phyloP scores from a whole-genome alignment of 2,329 filamentous ascomycete species.

The Colletotrichum siamense region DNA sequence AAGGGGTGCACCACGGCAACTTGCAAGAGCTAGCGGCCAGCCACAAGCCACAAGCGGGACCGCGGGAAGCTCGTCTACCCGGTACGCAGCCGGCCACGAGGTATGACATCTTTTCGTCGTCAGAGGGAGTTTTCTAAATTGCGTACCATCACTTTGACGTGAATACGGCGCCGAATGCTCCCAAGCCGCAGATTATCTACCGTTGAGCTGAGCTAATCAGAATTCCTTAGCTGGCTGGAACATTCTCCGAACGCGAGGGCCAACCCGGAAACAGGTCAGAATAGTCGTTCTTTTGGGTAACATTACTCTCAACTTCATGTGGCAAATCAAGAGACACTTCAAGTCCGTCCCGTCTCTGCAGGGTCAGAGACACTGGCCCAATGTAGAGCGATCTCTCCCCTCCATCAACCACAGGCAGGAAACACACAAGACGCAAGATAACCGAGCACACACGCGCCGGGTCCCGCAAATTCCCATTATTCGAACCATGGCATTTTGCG shows the following conservation, averaged over 20 bases:
- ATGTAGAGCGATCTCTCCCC: background rate
- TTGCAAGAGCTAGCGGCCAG: background rate
- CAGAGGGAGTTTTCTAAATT: background rate
- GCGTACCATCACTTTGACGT: background rate
- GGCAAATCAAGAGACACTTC: background rate
- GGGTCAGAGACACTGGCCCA: background rate
- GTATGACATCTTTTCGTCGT: conserved; percentile 4
- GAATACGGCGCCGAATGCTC: background rate
- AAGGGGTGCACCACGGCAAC: background rate
- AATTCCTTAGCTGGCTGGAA: background rate
- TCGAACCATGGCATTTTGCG: conserved; percentile 6
- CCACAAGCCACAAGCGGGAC: background rate
- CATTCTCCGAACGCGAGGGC: background rate
- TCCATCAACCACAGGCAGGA: background rate
- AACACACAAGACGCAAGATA: background rate
- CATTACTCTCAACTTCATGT: background rate
- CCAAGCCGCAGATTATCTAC: background rate
- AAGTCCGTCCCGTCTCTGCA: background rate
- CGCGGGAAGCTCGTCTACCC: background rate
- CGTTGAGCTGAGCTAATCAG: background rate
- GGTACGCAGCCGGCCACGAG: background rate
- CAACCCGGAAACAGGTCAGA: background rate
- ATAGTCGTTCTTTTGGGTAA: background rate
- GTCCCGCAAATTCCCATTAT: conserved; percentile 11
- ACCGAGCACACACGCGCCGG: background rate